A percentile compares a stretch with the other conserved stretches of the same genome.
Conservation (phyloP, 305 asterid genomes). For the Plantago coronopus region DNA sequence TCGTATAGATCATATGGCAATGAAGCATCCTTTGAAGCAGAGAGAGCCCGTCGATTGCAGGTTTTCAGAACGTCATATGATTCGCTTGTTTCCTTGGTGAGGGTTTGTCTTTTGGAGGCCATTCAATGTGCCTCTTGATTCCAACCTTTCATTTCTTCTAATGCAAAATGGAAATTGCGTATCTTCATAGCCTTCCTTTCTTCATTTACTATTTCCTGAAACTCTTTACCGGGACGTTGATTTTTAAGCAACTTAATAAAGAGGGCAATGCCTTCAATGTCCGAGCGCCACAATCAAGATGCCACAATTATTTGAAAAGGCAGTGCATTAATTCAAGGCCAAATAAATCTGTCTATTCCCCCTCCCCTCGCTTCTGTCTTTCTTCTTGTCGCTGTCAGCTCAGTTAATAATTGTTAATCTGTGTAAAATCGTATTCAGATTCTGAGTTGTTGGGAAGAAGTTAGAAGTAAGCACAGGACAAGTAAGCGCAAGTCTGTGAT, state of each 20-base stretch:
- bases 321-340: constrained; percentile 17
- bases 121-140: constrained; percentile 14
- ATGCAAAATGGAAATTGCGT: constrained; percentile 16
- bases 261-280: constrained; percentile 15
- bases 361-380: background rate
- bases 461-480: constrained; percentile 5
- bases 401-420: background rate
- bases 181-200: constrained; percentile 12
- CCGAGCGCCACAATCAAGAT: constrained; percentile 8
- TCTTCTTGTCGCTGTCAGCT: background rate
- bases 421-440: background rate
- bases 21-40: constrained; percentile 66
- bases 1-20: constrained; percentile 49
- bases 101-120: constrained; percentile 26
- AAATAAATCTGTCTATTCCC: too few relatives aligned
- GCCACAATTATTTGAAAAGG: constrained; percentile 15
- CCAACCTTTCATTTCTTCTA: constrained; percentile 18
- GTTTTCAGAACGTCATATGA: constrained; percentile 78
- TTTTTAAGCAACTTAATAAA: constrained; percentile 10
- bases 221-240: background rate
- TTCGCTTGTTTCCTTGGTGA: constrained; percentile 89
- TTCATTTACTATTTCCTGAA: background rate
- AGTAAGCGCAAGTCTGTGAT: constrained; percentile 12
- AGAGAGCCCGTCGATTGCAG: constrained; percentile 65
- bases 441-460: background rate